A percentile compares a stretch with the other conserved stretches of the same genome.
Conservation (phyloP, 2,329 filamentous ascomycete genomes). For the Stachybotrys echinatus region DNA sequence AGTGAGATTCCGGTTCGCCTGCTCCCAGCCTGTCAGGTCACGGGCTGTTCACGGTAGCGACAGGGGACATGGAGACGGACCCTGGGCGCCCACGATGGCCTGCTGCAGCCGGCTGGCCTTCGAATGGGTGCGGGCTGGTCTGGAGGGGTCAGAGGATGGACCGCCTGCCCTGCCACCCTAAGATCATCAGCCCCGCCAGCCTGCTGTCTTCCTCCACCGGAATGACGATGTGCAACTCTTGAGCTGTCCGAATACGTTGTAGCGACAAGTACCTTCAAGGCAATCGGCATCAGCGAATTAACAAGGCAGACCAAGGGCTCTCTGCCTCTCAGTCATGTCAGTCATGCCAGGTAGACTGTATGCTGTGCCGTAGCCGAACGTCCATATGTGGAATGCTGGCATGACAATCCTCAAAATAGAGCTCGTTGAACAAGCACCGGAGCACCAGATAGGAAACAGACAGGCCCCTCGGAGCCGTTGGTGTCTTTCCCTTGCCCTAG, state of each 20-base stretch:
- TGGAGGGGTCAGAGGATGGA: too few relatives aligned
- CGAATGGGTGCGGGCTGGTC: not conserved
- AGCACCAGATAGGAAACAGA: not conserved
- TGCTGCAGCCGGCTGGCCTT: not conserved
- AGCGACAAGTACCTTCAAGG: not conserved
- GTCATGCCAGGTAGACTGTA: too few relatives aligned
- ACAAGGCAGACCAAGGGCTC: too few relatives aligned
- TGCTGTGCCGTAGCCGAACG: not conserved
- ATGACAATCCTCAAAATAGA: not conserved
- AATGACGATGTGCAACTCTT: not conserved
- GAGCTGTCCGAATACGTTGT: not conserved
- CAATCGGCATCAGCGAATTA: not conserved
- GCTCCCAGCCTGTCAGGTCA: not conserved
- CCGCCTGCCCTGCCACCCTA: not conserved
- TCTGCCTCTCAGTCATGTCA: too few relatives aligned
- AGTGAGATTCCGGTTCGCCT: not conserved
- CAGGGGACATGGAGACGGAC: not conserved
- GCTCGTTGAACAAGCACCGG: not conserved
- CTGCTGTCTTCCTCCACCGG: not conserved
- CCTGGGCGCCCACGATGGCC: not conserved
- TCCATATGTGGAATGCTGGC: not conserved
- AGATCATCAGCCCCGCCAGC: not conserved
- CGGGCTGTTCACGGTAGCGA: not conserved
- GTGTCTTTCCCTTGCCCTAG: too few relatives aligned
- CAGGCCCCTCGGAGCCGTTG: not conserved